phyloP scores from a whole-genome alignment of 208 protist species.

The Borovskyia barvae region DNA sequence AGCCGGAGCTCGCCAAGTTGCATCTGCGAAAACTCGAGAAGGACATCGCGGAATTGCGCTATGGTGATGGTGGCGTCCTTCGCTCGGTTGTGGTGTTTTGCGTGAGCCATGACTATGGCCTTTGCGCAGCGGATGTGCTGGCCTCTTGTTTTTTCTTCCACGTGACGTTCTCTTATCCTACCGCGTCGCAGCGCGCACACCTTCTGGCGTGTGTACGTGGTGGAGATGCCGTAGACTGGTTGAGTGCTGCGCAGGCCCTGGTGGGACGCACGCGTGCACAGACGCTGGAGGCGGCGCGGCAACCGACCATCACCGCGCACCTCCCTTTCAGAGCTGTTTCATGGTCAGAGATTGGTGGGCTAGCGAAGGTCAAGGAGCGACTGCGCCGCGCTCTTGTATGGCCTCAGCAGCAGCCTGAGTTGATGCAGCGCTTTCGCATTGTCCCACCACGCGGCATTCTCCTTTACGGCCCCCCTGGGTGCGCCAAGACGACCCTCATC shows the following conservation, averaged over 20 bases:
- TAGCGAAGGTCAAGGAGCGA: constrained; percentile 97
- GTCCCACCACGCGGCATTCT: constrained; percentile 92
- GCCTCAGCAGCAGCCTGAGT: constrained; percentile 98
- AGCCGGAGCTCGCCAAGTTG: constrained; percentile 36
- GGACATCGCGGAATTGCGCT: constrained; percentile 26
- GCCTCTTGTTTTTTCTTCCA: constrained; percentile 41
- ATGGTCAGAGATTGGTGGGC: constrained; percentile 99
- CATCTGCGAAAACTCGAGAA: constrained; percentile 22
- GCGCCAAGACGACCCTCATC: constrained; percentile 93
- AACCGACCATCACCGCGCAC: constrained; percentile 2
- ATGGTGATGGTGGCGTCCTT: constrained; percentile 18
- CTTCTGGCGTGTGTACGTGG: constrained; percentile 53
- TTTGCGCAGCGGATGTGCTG: constrained; percentile 28
- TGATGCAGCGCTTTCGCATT: constrained; percentile 98
- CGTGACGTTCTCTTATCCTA: constrained; percentile 41
- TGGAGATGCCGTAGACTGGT: constrained; percentile 22
- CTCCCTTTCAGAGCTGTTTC: constrained; percentile 66
- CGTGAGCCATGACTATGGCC: constrained; percentile 30
- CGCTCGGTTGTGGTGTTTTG: constrained; percentile 52
- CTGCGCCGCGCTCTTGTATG: constrained; percentile 98
- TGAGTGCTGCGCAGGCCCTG: constrained; percentile 42
- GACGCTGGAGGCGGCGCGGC: constrained; percentile 45
- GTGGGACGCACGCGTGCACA: constrained; percentile 54
- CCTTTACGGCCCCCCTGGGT: constrained; percentile 95
- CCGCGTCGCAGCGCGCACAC: constrained; percentile 35